Evolutionary conservation across 148 eudicot genomes (phyloP), one percentile per base, ranked within the genome.

Genomic region (Fagopyrum tataricum): DNA sequence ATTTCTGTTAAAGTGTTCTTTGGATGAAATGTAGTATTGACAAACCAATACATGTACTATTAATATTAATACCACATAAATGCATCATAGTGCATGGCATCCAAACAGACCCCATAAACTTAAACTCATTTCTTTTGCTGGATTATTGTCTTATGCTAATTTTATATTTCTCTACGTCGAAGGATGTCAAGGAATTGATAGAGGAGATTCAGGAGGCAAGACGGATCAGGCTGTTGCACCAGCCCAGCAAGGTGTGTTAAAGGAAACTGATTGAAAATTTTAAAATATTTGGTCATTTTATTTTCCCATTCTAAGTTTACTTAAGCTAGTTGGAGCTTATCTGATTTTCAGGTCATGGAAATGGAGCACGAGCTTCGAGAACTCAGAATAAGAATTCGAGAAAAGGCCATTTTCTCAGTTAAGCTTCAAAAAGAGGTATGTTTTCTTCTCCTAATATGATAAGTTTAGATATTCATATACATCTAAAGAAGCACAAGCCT

Each of bases 341-440:
- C n/a, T n/a, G n/a, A n/a, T 64, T 64, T 5, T 39, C 78, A 95
- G 98, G 96, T 95, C 70, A 87, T 87, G 86, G 97, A 92, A 82
- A 95, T 95, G 97, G 99, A 95, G 71, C 91, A 87, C 58, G 99
- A 95, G 73, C 99, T 92, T 73, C 87, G 86, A 79, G 99, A 92
- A 74, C 87, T 95, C 68, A 79, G 99, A 74, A 80, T 90, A 72
- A 90, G 87, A 67, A 93, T 95, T 23, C 85, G 87, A 49, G 96
- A 95, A 79, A 95, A 95, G 82, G 85, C 87, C 70, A 87, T 87
- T 73, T 80, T 88, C 76, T 90, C 97, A 3, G 81, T 93, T 24
- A 88, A 86, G 81, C 99, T 95, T 77, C 90, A 92, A 78, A 88
- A 87, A 82, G 94, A 95, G 99, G 99, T 95, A 26, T 64, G 7